Conservation (phyloP, 805 yeast genomes). For the Hanseniaspora clermontiae region DNA sequence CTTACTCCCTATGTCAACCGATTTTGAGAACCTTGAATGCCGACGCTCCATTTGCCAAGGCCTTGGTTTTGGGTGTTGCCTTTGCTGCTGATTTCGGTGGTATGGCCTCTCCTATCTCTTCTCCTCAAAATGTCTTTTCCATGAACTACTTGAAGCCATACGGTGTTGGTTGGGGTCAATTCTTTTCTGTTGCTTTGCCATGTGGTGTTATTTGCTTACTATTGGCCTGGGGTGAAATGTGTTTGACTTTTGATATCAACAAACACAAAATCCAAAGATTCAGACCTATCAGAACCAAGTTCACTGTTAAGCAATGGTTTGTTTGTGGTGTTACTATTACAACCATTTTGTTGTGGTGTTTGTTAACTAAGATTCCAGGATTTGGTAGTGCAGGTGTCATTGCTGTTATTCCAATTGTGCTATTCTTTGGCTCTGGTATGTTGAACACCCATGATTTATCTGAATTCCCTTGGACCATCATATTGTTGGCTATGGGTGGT, state of each 20-base stretch:
- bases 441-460: slow-evolving; percentile 77
- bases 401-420: slow-evolving; percentile 71
- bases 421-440: slow-evolving; percentile 82
- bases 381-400: slow-evolving; percentile 91
- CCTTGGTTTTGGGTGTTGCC: slow-evolving; percentile 80
- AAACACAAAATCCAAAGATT: slow-evolving; percentile 36
- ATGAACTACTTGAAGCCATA: slow-evolving; percentile 63
- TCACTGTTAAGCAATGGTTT: slow-evolving; percentile 61
- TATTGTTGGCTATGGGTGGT: slow-evolving; percentile 94
- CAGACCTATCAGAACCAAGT: slow-evolving; percentile 45
- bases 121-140: slow-evolving; percentile 91
- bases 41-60: slow-evolving; percentile 68
- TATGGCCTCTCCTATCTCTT: slow-evolving; percentile 91
- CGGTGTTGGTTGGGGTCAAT: slow-evolving; percentile 68
- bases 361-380: slow-evolving; percentile 56
- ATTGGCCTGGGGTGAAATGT: slow-evolving; percentile 56
- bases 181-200: slow-evolving; percentile 84
- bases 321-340: slow-evolving; percentile 53
- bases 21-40: slow-evolving; percentile 65
- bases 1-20: slow-evolving; percentile 79
- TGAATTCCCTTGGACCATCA: slow-evolving; percentile 93
- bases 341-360: slow-evolving; percentile 84
- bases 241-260: slow-evolving; percentile 42
- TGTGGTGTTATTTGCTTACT: slow-evolving; percentile 51
- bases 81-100: slow-evolving; percentile 88